Base-by-base conservation (phyloP, 495 filamentous ascomycete species). In the Astrocystis sublimbata region DNA sequence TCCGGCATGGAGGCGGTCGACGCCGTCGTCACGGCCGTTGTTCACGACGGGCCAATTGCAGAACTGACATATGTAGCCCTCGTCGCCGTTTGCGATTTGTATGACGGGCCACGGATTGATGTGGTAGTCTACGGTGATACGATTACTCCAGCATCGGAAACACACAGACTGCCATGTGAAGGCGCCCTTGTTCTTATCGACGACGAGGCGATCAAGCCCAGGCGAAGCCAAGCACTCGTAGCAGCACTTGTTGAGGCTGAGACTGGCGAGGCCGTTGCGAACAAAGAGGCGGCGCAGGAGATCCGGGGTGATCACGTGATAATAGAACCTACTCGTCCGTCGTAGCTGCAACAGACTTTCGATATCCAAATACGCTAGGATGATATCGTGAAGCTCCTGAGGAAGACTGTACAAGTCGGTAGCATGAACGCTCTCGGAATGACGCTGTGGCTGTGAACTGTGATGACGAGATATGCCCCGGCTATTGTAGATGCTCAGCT, bases 11-110 rank as follows among this genome's bases (percentile, higher is more conserved):
- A 72, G 68, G 46, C 68, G 62, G 40, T 60, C 66, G 17, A 63
- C 64, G n/a, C 65, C 59, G 31, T 61, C 67, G 28, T 60, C 64
- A 3, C 57, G 40, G 49, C 67, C 65, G 52, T 64, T 65, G 33
- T 70, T 58, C 28, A 58, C 67, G 31, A 72, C 70, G 6, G 70
- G 70, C 70, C 70, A 72, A 17, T 65, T 70, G 55, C 70, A 72
- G 40, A 72, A 72, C 43, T 72, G 70, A 33, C 70, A 72, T 45
- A 72, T 68, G 57, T 72, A 70, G 51, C 70, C 70, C n/a, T 66
- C 63, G 21, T 67, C 65, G 41, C 70, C 70, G 41, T 72, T 70
- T 41, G 46, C 70, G 46, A 70, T 66, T 53, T 64, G 50, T 0
- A 72, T 61, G 17, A 72, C 46, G 5, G 70, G 70, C 70, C 67